These are phyloP conservation scores for Eimeria maxima DNA, from an alignment of 169 alveolate genomes.

Conservation along the genomic window DNA sequence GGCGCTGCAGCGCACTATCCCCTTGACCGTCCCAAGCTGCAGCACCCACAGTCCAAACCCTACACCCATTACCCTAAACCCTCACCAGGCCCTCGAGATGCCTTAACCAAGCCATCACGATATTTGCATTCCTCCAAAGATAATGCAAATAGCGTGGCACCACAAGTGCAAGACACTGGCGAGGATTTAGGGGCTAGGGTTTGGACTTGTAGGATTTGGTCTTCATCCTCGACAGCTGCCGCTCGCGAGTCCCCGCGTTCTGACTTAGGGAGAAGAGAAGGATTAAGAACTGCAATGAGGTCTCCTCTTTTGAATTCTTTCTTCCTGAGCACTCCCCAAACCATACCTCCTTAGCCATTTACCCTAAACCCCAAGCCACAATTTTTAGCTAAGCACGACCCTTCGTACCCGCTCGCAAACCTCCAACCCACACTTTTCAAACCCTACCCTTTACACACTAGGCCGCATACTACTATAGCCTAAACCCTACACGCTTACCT, in stretches of 20 bases:
- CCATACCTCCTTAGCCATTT: neutral
- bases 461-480: neutral
- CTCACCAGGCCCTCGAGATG: neutral
- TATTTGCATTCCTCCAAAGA: neutral
- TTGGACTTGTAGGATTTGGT: slow-evolving; percentile 17
- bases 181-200: slow-evolving; percentile 32
- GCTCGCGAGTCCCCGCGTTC: slow-evolving; percentile 37
- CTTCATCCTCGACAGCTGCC: slow-evolving; percentile 41
- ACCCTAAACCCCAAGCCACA: neutral
- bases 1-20: slow-evolving; percentile 78
- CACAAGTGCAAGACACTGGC: neutral
- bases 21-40: slow-evolving; percentile 65
- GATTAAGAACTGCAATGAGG: slow-evolving; percentile 69
- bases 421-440: neutral
- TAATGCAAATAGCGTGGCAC: neutral
- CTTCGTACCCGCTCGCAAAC: neutral
- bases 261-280: slow-evolving; percentile 38
- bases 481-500: slow-evolving; percentile 30
- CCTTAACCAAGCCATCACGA: too few species aligned
- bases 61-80: neutral
- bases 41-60: neutral
- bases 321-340: slow-evolving; percentile 9
- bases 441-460: neutral
- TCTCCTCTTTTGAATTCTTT: slow-evolving; percentile 43
- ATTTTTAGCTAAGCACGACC: neutral